phyloP scores from a whole-genome alignment of 2,329 filamentous ascomycete genomes.

The Orbilia oligospora region DNA sequence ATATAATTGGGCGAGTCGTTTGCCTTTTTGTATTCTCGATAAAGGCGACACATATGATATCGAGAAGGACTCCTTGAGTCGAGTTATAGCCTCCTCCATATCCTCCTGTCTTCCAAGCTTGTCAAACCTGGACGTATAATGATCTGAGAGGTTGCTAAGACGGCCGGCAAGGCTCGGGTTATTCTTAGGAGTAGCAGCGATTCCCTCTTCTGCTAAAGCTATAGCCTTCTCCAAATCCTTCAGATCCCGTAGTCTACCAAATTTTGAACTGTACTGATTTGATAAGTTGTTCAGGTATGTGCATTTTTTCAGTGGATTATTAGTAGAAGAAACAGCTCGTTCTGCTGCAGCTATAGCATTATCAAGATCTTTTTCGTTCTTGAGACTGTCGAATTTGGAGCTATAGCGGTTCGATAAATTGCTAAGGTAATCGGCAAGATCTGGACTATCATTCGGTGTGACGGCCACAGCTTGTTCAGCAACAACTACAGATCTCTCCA shows the following conservation, averaged over 20 bases:
- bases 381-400: background rate
- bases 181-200: background rate
- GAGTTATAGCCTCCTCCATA: background rate
- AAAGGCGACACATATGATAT: constrained; percentile 11
- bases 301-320: background rate
- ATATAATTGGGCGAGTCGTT: constrained; percentile 4
- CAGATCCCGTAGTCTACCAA: background rate
- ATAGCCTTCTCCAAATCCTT: constrained; percentile 19
- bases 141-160: constrained; percentile 17
- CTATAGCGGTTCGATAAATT: background rate
- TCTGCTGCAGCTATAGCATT: constrained; percentile 6
- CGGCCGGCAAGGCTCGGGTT: background rate
- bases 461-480: background rate
- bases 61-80: constrained; percentile 7
- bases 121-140: background rate
- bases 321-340: constrained; percentile 3
- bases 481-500: background rate
- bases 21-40: constrained; percentile 1
- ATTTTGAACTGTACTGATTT: background rate
- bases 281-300: constrained; percentile 16
- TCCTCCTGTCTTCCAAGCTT: background rate
- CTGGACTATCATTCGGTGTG: background rate
- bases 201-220: no score
- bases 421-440: background rate
- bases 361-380: constrained; percentile 7